Evolutionary conservation across 176 grass and related monocot genomes (phyloP).

Genomic region (Aegilops umbellulata): DNA sequence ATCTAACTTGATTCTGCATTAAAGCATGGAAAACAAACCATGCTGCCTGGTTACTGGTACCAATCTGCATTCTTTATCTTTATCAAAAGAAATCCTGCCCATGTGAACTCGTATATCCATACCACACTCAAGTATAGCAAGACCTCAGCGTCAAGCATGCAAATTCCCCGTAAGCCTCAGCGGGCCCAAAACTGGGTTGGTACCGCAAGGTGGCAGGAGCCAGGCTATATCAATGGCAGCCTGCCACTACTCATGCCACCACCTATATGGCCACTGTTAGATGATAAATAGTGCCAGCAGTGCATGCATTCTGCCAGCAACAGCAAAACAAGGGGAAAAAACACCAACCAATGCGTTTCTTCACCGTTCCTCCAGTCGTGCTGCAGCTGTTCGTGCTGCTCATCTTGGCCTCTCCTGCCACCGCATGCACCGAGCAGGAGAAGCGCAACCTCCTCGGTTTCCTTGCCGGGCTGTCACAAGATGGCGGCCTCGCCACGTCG

Average conservation of each 20-base stretch:
- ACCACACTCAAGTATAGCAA: not conserved
- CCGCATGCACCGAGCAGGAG: not conserved
- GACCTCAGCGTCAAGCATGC: too few relatives aligned
- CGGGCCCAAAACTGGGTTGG: not conserved
- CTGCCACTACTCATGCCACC: not conserved
- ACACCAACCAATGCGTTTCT: not conserved
- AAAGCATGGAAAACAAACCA: not conserved
- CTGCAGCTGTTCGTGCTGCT: not conserved
- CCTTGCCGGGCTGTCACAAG: not conserved
- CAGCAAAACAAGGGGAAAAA: not conserved
- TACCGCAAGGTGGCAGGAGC: not conserved
- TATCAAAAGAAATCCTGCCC: not conserved
- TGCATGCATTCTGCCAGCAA: not conserved
- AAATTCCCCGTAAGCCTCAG: not conserved
- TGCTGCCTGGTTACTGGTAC: not conserved
- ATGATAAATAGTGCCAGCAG: not conserved
- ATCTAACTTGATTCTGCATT: slow-evolving; percentile 27
- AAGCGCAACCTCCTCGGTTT: not conserved
- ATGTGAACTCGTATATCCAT: not conserved
- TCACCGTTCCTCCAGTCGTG: not conserved
- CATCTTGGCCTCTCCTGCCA: not conserved
- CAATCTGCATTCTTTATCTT: slow-evolving; percentile 1
- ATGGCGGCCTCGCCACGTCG: not conserved
- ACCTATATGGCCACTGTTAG: not conserved
- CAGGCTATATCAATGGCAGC: not conserved